A percentile compares a stretch with the other conserved stretches of the same genome.
phyloP scores from a whole-genome alignment of 768 basidiomycete genomes.

The Kondoa malvinella region DNA sequence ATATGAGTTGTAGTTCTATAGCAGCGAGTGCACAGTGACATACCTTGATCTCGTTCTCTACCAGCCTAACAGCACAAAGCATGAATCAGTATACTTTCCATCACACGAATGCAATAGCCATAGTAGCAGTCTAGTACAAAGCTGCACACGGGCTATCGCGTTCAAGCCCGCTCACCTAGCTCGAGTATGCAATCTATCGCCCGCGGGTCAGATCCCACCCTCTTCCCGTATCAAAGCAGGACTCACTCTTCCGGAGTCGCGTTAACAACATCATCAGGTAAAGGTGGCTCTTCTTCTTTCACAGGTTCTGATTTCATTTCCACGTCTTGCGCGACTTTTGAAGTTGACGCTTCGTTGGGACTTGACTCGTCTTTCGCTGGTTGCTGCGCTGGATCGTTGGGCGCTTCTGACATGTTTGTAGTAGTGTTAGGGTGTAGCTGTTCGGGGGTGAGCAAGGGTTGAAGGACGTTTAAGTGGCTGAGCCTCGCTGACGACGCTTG shows the following conservation, averaged over 20 bases:
- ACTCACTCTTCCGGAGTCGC: slow-evolving; percentile 54
- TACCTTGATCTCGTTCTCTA: slow-evolving; percentile 94
- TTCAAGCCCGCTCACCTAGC: neutral
- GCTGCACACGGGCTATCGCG: neutral
- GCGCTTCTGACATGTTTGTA: neutral
- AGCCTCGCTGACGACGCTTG: neutral
- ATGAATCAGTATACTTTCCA: neutral
- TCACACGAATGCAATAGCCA: too few species aligned
- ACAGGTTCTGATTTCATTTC: slow-evolving; percentile 27
- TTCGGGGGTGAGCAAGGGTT: too few species aligned
- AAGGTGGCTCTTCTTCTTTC: slow-evolving; percentile 60
- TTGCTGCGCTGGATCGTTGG: slow-evolving; percentile 6
- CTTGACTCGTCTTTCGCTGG: slow-evolving; percentile 9
- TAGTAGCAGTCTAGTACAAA: too few species aligned
- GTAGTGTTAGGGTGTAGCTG: too few species aligned
- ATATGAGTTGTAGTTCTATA: neutral
- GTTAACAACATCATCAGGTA: slow-evolving; percentile 68
- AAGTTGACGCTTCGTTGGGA: neutral
- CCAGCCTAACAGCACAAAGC: slow-evolving; percentile 40
- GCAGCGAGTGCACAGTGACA: slow-evolving; percentile 18
- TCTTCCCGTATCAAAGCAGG: neutral
- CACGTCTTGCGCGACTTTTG: slow-evolving; percentile 12
- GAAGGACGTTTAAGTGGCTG: too few species aligned
- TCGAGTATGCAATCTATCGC: neutral
- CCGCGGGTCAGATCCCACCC: neutral